phyloP scores from a whole-genome alignment of 176 grass and related monocot genomes.

The Pontederia crassipes region DNA sequence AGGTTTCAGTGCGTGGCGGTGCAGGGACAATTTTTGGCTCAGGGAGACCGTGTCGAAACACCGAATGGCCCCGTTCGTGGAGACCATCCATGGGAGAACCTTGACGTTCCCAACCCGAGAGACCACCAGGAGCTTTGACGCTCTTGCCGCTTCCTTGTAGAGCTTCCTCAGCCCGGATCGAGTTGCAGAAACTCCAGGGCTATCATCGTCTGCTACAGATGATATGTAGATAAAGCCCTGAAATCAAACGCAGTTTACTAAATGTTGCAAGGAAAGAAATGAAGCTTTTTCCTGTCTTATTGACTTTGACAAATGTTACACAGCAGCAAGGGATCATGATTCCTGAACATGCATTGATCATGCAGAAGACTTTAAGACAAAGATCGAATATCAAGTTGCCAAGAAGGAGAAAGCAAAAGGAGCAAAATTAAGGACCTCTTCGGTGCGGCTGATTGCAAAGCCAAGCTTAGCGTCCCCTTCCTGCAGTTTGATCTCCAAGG shows the following conservation, averaged over 20 bases:
- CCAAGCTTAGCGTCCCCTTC: not conserved
- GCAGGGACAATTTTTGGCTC: constrained; percentile 69
- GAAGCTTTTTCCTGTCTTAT: too few species aligned
- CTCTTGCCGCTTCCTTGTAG: constrained; percentile 37
- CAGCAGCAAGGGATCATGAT: too few species aligned
- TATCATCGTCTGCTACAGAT: constrained; percentile 40
- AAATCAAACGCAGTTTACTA: too few species aligned
- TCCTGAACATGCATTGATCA: too few species aligned
- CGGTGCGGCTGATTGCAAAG: not conserved
- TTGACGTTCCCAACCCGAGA: constrained; percentile 68
- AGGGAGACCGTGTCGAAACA: constrained; percentile 90
- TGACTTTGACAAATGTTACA: too few species aligned
- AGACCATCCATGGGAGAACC: constrained; percentile 78
- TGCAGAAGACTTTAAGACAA: too few species aligned
- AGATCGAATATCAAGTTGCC: too few species aligned
- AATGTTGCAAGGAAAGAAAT: too few species aligned
- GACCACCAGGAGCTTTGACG: constrained; percentile 56
- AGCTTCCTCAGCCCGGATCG: constrained; percentile 58
- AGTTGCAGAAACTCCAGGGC: constrained; percentile 35
- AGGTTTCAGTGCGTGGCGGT: constrained; percentile 45
- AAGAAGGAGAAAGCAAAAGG: too few species aligned
- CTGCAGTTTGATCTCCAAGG: not conserved
- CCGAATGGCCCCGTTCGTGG: constrained; percentile 44
- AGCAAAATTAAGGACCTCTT: not conserved
- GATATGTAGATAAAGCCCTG: constrained; percentile 92